phyloP scores from a whole-genome alignment of 495 filamentous ascomycete species.

The Geopyxis carbonaria region DNA sequence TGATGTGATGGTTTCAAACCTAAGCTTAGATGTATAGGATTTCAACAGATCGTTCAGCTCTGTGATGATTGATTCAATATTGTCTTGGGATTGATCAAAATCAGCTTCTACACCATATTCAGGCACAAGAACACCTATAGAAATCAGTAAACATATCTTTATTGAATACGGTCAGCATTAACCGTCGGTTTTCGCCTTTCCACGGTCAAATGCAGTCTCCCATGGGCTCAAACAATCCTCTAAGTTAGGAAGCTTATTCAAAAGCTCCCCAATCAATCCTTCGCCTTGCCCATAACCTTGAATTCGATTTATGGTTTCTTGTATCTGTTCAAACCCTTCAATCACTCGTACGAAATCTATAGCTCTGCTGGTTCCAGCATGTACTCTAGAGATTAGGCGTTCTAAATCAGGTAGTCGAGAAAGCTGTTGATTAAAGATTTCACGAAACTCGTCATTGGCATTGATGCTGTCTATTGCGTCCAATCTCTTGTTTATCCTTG shows the following conservation, averaged over 20 bases:
- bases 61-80: constrained; percentile 50
- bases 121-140: constrained; percentile 55
- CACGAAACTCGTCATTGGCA: constrained; percentile 55
- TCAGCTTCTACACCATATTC: constrained; percentile 80
- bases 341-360: constrained; percentile 88
- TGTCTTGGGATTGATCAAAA: constrained; percentile 73
- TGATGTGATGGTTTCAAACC: too few species aligned
- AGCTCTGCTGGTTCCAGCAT: constrained; percentile 72
- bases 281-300: constrained; percentile 50
- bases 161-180: too few species aligned
- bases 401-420: constrained; percentile 89
- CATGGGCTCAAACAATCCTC: constrained; percentile 55
- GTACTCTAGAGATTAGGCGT: constrained; percentile 81
- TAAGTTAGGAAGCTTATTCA: constrained; percentile 72
- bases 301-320: constrained; percentile 70
- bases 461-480: constrained; percentile 92
- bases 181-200: constrained; percentile 54
- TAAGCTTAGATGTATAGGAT: too few species aligned
- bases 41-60: constrained; percentile 57
- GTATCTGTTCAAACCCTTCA: constrained; percentile 94
- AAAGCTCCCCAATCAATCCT: constrained; percentile 68
- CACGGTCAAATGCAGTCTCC: constrained; percentile 83
- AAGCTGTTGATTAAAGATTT: constrained; percentile 70
- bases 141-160: neutral
- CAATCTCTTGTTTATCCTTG: constrained; percentile 80